Evolutionary conservation across 176 grass and related monocot genomes (phyloP).

Genomic region (Elymus sibiricus): DNA sequence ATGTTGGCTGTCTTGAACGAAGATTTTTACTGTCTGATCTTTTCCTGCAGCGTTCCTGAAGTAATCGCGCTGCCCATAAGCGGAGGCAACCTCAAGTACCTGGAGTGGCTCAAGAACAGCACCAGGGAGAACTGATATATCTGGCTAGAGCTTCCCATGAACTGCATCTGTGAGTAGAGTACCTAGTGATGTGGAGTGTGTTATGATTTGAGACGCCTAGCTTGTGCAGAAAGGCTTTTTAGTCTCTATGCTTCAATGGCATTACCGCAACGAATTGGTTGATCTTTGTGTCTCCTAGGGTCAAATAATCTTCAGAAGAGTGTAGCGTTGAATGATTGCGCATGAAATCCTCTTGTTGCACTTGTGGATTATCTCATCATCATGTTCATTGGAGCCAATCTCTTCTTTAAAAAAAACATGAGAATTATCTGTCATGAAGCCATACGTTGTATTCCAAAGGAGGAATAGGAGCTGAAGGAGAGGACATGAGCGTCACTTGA

Average conservation of each 20-base stretch:
- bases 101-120: slow-evolving; percentile 89
- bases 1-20: background rate
- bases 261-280: background rate
- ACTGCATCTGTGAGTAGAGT: background rate
- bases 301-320: background rate
- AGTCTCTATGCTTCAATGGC: background rate
- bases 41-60: slow-evolving; percentile 69
- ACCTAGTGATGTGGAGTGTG: background rate
- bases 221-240: background rate
- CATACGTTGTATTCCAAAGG: too few relatives aligned
- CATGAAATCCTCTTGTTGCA: background rate
- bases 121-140: slow-evolving; percentile 62
- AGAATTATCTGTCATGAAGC: too few relatives aligned
- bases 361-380: too few relatives aligned
- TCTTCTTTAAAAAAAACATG: too few relatives aligned
- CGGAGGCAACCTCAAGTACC: slow-evolving; percentile 81
- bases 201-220: background rate
- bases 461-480: too few relatives aligned
- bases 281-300: background rate
- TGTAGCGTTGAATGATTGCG: background rate
- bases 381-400: too few relatives aligned
- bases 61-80: slow-evolving; percentile 80
- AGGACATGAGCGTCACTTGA: too few relatives aligned
- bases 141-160: background rate
- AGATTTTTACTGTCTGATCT: slow-evolving; percentile 6